Evolutionary conservation across 495 filamentous ascomycete species (phyloP), one percentile per base, ranked within the genome.

Genomic region (Aspergillus homomorphus): DNA sequence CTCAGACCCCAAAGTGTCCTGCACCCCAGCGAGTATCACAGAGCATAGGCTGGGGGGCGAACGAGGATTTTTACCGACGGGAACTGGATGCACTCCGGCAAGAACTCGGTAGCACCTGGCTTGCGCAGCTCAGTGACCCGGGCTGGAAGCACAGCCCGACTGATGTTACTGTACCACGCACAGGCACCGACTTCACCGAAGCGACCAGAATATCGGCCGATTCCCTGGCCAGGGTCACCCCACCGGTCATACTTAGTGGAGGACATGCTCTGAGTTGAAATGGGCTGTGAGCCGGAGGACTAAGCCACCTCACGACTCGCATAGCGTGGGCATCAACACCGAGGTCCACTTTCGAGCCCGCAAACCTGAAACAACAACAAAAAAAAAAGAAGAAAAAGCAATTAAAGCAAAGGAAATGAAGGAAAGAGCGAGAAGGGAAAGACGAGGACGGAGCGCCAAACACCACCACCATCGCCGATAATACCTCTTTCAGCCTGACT

Each of bases 21-120:
- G 59, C 54, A n/a, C 20, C 59, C 22, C 66, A 59, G 46, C 60
- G 26, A 21, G 51, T 56, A 15, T 45, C 55, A 3, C 71, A 64
- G 57, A 51, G 60, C 50, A 67, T 64, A 45, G 79, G 89, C 54
- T 89, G 89, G 82, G 83, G 84, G 51, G 73, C 86, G 45, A 84
- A 85, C 52, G 86, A 87, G 50, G 90, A 96, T 64, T 76, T 90
- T 6, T 96, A 93, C 69, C 83, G 85, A 42, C 88, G 87, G 69
- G 92, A 92, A 63, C 84, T 98, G 49, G 91, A 94, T 70, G 88
- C 88, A 14, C 73, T 96, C 18, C 87, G 89, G 44, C 87, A 86
- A 62, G 90, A 96, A 59, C 85, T 95, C 51, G 89, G 91, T 38
- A 88, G 83, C 60, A 86, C 84, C 50, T 98, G 95, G 82, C 80